phyloP scores from a whole-genome alignment of 805 yeast genomes.

The Starmerella cellae region DNA sequence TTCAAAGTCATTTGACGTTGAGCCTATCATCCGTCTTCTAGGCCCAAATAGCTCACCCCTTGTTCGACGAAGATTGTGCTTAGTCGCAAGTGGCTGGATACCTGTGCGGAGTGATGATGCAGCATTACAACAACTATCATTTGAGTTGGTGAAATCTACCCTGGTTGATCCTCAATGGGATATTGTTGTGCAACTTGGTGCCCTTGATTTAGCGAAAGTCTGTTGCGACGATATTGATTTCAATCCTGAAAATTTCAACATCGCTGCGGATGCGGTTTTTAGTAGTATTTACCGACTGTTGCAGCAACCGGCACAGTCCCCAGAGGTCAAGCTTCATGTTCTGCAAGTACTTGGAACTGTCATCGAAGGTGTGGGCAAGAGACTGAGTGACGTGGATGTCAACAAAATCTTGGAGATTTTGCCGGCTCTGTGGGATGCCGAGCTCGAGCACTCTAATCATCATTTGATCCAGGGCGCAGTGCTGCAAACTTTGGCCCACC shows the following conservation, averaged over 20 bases:
- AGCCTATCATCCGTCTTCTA: conserved; percentile 57
- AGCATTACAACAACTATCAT: conserved; percentile 40
- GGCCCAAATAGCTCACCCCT: conserved; percentile 57
- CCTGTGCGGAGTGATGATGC: conserved; percentile 44
- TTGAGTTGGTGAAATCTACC: conserved; percentile 42
- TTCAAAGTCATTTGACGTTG: conserved; percentile 33
- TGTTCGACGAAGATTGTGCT: conserved; percentile 61
- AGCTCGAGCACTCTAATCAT: conserved; percentile 28
- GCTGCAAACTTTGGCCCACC: conserved; percentile 26
- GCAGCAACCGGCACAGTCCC: conserved; percentile 34
- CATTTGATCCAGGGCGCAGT: conserved; percentile 29
- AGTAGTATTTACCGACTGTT: conserved; percentile 39
- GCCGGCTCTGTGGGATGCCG: conserved; percentile 66
- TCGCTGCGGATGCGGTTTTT: conserved; percentile 45
- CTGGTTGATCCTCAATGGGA: conserved; percentile 32
- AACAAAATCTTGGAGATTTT: conserved; percentile 33
- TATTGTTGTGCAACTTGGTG: conserved; percentile 65
- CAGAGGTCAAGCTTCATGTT: conserved; percentile 67
- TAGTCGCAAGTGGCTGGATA: conserved; percentile 72
- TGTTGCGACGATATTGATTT: conserved; percentile 83
- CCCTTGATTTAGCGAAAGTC: conserved; percentile 53
- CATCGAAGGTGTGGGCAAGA: conserved; percentile 27
- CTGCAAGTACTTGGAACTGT: conserved; percentile 54
- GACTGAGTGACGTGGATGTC: conserved; percentile 15
- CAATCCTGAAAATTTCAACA: conserved; percentile 50